Evolutionary conservation across 164 flowering plant genomes (phyloP), one percentile per base, ranked within the genome.

Genomic region (Tetrastigma voinierianum): DNA sequence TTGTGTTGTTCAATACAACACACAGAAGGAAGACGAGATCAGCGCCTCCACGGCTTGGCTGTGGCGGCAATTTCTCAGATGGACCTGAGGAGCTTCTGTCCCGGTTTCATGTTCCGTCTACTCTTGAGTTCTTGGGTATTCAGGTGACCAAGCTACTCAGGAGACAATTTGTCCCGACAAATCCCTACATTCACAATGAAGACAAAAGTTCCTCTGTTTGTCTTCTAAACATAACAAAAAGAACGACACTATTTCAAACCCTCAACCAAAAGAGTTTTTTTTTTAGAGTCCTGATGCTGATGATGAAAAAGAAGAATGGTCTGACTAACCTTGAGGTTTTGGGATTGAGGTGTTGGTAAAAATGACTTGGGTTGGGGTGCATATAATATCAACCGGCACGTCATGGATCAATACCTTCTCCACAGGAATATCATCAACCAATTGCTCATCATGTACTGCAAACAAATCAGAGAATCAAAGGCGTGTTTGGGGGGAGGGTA

Each of bases 371-470:
- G 92, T 84, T n/a, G n/a, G 94, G 62, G 97, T 92, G 84, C 96
- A 92, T 65, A 92, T 83, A 56, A 88, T 84, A 70, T 92, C 97
- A 12, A 90, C 96, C n/a, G n/a, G 97, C 59, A 92, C 97, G 70
- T 90, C 97, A 62, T 92, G 97, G 64, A 92, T 72, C 62, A 90
- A 72, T 92, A n/a, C n/a, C 88, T 82, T 92, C 92, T 0, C 75
- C 69, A 1, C 94, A n/a, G n/a, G 94, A 69, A 90, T 87, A 70
- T 88, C 96, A 76, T 88, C 96, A 23, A 92, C 94, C 74, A 92
- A 69, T 64, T 92, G 96, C 51, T 82, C 73, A 70, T 90, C 97
- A 66, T 92, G 94, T 63, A 92, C 97, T 90, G 80, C 76, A 72
- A 72, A n/a, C n/a, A n/a, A 13, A 61, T 51, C 54, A 58, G 40